phyloP scores from a whole-genome alignment of 75 land plant genomes.

The Pseudotsuga menziesii region DNA sequence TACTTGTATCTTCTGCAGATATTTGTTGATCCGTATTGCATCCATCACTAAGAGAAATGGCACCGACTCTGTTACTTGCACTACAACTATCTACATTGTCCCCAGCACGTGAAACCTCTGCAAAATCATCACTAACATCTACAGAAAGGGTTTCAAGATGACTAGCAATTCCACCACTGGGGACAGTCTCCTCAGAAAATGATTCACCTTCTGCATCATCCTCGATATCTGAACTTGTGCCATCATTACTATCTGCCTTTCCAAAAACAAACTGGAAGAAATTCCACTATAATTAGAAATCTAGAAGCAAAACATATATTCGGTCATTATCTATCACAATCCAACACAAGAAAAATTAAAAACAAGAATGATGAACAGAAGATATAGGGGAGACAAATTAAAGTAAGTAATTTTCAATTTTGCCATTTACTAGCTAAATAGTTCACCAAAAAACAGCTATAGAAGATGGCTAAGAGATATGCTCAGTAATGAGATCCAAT shows the following conservation, averaged over 20 bases:
- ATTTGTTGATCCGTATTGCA: neutral
- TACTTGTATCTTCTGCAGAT: neutral
- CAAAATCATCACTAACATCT: neutral
- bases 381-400: no score
- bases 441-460: no score
- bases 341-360: neutral
- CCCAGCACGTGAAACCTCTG: neutral
- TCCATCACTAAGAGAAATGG: neutral
- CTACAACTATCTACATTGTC: neutral
- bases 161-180: neutral
- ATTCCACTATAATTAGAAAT: neutral
- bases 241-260: neutral
- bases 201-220: neutral
- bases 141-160: neutral
- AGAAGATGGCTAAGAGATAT: no score
- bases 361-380: no score
- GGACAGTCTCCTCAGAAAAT: neutral
- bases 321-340: constrained; percentile 5
- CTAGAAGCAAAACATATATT: neutral
- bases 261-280: constrained; percentile 12
- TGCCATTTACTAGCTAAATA: no score
- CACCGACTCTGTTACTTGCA: neutral
- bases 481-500: neutral
- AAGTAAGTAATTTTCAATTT: no score
- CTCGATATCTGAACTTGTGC: neutral